phyloP scores from a whole-genome alignment of 2,329 filamentous ascomycete species.

The Paramyrothecium sp. region DNA sequence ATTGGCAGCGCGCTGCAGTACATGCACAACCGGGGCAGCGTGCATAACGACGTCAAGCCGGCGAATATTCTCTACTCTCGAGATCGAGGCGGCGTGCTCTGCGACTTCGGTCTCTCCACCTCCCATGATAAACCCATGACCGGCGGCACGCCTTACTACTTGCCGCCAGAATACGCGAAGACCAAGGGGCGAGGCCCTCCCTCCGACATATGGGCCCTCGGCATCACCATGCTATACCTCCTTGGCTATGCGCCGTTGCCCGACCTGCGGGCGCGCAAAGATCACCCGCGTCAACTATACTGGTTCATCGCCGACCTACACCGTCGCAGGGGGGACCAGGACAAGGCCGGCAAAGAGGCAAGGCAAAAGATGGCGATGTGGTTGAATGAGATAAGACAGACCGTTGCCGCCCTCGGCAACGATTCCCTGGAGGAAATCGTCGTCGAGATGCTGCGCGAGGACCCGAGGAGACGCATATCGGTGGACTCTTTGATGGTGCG shows the following conservation, averaged over 20 bases:
- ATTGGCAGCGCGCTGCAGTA: slow-evolving; percentile 54
- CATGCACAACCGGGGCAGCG: slow-evolving; percentile 49
- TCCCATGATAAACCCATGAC: slow-evolving; percentile 41
- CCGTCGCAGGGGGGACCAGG: neutral
- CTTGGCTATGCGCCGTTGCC: slow-evolving; percentile 54
- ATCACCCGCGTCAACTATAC: slow-evolving; percentile 50
- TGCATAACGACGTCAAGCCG: slow-evolving; percentile 63
- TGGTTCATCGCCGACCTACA: slow-evolving; percentile 50
- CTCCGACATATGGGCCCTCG: slow-evolving; percentile 60
- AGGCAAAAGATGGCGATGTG: neutral
- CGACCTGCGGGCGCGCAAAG: slow-evolving; percentile 45
- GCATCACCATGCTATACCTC: slow-evolving; percentile 60
- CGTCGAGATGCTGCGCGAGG: neutral
- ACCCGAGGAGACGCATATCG: too few relatives aligned
- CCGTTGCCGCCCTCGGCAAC: neutral
- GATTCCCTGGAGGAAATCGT: neutral
- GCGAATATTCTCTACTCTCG: slow-evolving; percentile 60
- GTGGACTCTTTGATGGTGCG: too few relatives aligned
- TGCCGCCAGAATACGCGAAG: slow-evolving; percentile 59
- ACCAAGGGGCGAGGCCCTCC: slow-evolving; percentile 50
- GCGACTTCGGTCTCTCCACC: slow-evolving; percentile 59
- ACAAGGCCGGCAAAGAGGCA: neutral
- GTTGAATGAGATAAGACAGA: neutral
- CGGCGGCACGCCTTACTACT: slow-evolving; percentile 60
- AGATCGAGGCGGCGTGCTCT: slow-evolving; percentile 57